Conservation (phyloP, 1,284 basidiomycete species). For the Puccinia polysora region DNA sequence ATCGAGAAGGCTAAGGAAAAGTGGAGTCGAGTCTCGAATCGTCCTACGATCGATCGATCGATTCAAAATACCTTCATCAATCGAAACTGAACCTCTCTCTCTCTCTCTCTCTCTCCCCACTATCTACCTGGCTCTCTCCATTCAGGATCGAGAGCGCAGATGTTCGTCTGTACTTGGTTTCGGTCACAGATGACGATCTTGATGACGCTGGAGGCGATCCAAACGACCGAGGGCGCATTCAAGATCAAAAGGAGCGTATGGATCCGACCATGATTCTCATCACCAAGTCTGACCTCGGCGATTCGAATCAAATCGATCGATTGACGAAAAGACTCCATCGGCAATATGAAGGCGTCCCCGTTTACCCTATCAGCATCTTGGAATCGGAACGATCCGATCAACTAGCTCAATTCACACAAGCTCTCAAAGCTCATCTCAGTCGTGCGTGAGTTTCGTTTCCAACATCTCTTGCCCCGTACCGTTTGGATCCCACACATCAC, state of each 20-base stretch:
- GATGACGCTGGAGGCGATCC: neutral
- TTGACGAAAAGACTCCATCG: neutral
- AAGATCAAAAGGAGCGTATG: neutral
- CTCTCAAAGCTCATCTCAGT: conserved; percentile 9
- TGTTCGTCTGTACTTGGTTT: conserved; percentile 21
- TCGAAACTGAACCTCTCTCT: neutral
- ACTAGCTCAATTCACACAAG: conserved; percentile 5
- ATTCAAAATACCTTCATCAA: neutral
- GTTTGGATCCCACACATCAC: neutral
- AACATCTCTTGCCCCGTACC: neutral
- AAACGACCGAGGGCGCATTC: neutral
- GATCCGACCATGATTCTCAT: conserved; percentile 15
- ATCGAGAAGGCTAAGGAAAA: conserved; percentile 65
- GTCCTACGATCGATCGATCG: neutral
- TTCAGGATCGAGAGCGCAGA: conserved; percentile 25
- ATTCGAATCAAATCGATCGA: neutral
- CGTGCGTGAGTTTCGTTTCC: conserved; percentile 3
- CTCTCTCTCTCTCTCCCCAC: too few species aligned
- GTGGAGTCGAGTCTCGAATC: conserved; percentile 56
- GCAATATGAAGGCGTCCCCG: neutral
- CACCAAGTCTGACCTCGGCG: conserved; percentile 21
- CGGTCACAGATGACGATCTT: neutral
- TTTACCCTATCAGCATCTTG: conserved; percentile 11
- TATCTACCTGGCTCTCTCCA: neutral
- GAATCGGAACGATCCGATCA: neutral